Evolutionary conservation across 495 filamentous ascomycete species (phyloP).

Genomic region (Penicillium arizonense): DNA sequence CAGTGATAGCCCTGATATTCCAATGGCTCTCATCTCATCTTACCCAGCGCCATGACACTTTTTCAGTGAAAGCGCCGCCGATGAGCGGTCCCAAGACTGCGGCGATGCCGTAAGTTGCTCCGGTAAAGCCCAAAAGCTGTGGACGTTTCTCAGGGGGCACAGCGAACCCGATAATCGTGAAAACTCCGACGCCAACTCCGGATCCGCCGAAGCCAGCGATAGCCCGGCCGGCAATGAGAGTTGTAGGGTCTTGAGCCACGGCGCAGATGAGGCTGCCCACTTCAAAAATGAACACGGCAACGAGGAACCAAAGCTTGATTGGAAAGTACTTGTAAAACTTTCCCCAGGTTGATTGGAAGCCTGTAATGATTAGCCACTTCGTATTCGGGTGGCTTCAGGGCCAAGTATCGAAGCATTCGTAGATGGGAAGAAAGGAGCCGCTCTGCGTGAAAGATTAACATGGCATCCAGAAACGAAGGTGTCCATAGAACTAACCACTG

Average conservation of each 20-base stretch:
- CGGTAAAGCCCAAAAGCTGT: conserved; percentile 47
- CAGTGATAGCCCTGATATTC: neutral
- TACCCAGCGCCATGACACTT: conserved; percentile 62
- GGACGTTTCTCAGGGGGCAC: conserved; percentile 46
- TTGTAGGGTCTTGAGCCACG: conserved; percentile 17
- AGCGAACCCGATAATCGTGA: conserved; percentile 39
- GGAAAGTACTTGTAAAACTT: conserved; percentile 31
- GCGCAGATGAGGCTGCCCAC: conserved; percentile 21
- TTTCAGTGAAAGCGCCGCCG: conserved; percentile 49
- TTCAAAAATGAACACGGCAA: conserved; percentile 58
- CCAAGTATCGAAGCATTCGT: neutral
- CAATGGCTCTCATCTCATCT: neutral
- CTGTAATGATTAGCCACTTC: conserved; percentile 4
- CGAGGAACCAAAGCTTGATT: conserved; percentile 54
- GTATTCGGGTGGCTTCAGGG: neutral
- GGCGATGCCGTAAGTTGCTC: conserved; percentile 44
- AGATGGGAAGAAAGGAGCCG: neutral
- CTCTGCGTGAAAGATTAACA: neutral
- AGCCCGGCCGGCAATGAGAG: conserved; percentile 70
- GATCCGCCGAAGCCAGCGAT: conserved; percentile 62
- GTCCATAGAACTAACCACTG: neutral
- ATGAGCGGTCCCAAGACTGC: conserved; percentile 46
- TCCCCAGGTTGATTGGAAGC: conserved; percentile 49
- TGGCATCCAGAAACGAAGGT: neutral
- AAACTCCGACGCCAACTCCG: conserved; percentile 15